Evolutionary conservation across 164 flowering plant genomes (phyloP).

Genomic region (Akebia trifoliata): DNA sequence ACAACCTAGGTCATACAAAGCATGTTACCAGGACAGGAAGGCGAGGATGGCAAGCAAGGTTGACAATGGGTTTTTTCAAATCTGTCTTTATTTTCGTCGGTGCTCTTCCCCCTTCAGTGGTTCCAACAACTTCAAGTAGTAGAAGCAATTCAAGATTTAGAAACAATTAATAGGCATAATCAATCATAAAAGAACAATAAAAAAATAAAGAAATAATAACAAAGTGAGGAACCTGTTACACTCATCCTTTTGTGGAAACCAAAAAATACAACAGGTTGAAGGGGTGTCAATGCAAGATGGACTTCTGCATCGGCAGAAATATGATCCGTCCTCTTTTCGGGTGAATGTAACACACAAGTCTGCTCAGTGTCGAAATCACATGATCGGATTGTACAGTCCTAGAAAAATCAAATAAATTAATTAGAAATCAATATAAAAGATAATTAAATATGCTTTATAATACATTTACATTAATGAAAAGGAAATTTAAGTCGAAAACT

Average conservation of each 20-base stretch:
- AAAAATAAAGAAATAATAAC: background rate
- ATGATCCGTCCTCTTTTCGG: slow-evolving; percentile 83
- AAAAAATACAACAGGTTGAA: slow-evolving; percentile 95
- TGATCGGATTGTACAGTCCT: slow-evolving; percentile 97
- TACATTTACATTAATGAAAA: background rate
- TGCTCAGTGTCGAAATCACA: slow-evolving; percentile 98
- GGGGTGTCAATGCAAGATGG: slow-evolving; percentile 96
- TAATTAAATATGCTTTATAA: background rate
- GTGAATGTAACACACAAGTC: slow-evolving; percentile 93
- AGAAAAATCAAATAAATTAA: slow-evolving; percentile 13
- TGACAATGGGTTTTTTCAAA: slow-evolving; percentile 90
- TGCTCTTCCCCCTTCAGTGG: slow-evolving; percentile 90
- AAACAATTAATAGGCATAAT: slow-evolving; percentile 8
- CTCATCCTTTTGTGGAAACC: slow-evolving; percentile 95
- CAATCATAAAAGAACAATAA: slow-evolving; percentile 2
- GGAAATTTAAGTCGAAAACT: background rate
- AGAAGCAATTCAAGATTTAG: slow-evolving; percentile 18
- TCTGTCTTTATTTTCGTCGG: slow-evolving; percentile 98
- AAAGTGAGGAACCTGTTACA: slow-evolving; percentile 72
- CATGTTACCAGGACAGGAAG: slow-evolving; percentile 79
- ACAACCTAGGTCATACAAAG: background rate
- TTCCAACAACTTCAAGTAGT: slow-evolving; percentile 82
- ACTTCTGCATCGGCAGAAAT: slow-evolving; percentile 87
- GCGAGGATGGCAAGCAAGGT: slow-evolving; percentile 99
- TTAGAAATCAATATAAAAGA: background rate